A percentile compares a stretch with the other conserved stretches of the same genome.
Evolutionary conservation across 441 rosid species (phyloP).

Genomic region (Populus hybrid): DNA sequence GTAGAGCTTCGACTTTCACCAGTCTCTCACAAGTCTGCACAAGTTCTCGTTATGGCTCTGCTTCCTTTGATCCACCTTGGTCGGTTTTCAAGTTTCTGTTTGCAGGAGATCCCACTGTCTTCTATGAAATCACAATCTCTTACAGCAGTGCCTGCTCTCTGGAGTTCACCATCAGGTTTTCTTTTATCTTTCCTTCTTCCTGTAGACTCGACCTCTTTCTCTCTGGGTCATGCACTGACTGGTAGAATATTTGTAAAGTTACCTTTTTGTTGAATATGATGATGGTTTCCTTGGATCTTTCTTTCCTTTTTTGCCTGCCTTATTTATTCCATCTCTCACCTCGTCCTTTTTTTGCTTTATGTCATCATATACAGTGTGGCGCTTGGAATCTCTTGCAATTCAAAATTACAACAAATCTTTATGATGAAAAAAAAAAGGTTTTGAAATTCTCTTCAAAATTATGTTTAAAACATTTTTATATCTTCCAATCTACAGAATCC

Average conservation of each 20-base stretch:
- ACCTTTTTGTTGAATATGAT: background rate
- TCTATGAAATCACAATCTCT: background rate
- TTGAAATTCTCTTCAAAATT: background rate
- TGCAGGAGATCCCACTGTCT: background rate
- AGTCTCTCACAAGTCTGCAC: background rate
- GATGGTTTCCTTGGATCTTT: background rate
- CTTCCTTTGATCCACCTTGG: too few species aligned
- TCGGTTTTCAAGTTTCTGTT: background rate
- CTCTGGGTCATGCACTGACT: background rate
- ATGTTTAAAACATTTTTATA: too few species aligned
- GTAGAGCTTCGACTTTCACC: background rate
- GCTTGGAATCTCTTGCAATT: too few species aligned
- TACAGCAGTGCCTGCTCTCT: background rate
- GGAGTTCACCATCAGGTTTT: background rate
- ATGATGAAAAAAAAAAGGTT: background rate
- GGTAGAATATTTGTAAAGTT: too few species aligned
- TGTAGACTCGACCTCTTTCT: background rate
- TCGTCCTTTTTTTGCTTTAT: background rate
- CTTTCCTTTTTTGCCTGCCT: background rate
- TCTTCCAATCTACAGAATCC: too few species aligned
- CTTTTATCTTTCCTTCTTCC: background rate
- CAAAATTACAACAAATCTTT: background rate
- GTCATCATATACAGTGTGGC: too few species aligned
- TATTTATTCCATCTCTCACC: too few species aligned
- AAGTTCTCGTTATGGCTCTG: too few species aligned